Percentiles rank a stretch among this genome's conserved stretches.
Conservation (phyloP, 495 filamentous ascomycete genomes). For the Podospora comata region DNA sequence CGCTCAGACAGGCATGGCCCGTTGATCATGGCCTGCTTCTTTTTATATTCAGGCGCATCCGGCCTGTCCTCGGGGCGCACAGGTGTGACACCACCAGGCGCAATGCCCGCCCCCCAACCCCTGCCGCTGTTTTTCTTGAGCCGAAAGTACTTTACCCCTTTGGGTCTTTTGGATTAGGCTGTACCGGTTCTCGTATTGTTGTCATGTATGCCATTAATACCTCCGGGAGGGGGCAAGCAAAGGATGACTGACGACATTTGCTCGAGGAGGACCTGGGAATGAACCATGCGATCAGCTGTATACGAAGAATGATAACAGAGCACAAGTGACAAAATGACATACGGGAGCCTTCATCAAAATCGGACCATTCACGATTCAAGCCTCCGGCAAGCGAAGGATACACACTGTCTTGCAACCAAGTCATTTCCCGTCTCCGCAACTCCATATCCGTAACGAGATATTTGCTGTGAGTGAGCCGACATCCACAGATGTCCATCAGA, state of each 20-base stretch:
- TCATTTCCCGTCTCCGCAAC: too few relatives aligned
- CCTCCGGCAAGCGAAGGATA: too few relatives aligned
- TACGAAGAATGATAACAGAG: too few relatives aligned
- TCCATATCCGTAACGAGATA: background rate
- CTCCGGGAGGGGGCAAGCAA: background rate
- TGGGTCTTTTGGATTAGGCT: constrained; percentile 38
- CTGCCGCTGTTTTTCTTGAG: constrained; percentile 43
- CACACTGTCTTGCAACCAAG: too few relatives aligned
- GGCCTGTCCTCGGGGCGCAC: constrained; percentile 63
- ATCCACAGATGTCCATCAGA: background rate
- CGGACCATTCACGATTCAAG: too few relatives aligned
- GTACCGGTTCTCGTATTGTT: constrained; percentile 7
- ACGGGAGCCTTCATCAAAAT: too few relatives aligned
- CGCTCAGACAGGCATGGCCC: constrained; percentile 63
- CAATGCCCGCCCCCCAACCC: constrained; percentile 42
- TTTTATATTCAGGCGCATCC: constrained; percentile 92
- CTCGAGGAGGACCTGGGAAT: too few relatives aligned
- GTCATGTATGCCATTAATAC: background rate
- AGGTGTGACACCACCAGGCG: constrained; percentile 34
- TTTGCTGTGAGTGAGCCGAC: background rate
- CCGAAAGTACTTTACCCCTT: constrained; percentile 38
- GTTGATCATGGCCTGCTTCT: constrained; percentile 84
- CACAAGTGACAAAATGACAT: too few relatives aligned
- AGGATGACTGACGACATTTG: too few relatives aligned
- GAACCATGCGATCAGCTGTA: too few relatives aligned